Percentiles rank a stretch among this genome's conserved stretches.
Evolutionary conservation across 1,284 basidiomycete genomes (phyloP).

Genomic region (Cutaneotrichosporon mucoides): DNA sequence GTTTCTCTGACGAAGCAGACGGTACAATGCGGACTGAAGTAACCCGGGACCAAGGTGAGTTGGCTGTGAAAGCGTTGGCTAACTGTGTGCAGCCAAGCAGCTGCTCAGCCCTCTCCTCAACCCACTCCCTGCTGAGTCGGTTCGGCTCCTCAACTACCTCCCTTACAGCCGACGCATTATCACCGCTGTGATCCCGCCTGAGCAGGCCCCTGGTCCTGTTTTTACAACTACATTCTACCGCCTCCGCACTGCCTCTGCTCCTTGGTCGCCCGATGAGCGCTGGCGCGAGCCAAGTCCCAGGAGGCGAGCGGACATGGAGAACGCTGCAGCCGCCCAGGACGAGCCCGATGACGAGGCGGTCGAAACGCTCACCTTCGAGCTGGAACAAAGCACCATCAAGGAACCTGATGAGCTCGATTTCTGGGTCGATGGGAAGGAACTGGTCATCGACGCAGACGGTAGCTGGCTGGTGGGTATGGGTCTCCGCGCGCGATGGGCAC

Average conservation of each 20-base stretch:
- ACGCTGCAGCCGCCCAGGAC: slow-evolving; percentile 12
- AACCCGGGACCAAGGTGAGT: too few species aligned
- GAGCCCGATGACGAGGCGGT: background rate
- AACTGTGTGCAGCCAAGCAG: slow-evolving; percentile 2
- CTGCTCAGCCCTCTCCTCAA: background rate
- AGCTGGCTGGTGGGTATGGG: slow-evolving; percentile 29
- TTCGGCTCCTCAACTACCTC: slow-evolving; percentile 24
- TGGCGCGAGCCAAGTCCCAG: slow-evolving; percentile 18
- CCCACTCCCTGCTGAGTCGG: background rate
- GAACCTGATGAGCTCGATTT: slow-evolving; percentile 25
- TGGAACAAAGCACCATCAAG: slow-evolving; percentile 21
- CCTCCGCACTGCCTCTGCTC: slow-evolving; percentile 31
- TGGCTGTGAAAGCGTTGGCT: slow-evolving; percentile 7
- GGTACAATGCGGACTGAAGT: too few species aligned
- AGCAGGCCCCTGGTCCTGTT: too few species aligned
- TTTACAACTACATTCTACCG: too few species aligned
- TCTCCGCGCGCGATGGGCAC: slow-evolving; percentile 38
- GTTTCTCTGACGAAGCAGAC: too few species aligned
- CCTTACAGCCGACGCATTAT: slow-evolving; percentile 32
- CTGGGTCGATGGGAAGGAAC: slow-evolving; percentile 23
- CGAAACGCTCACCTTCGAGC: slow-evolving; percentile 14
- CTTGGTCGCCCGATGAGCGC: slow-evolving; percentile 33
- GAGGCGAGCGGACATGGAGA: background rate
- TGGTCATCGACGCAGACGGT: slow-evolving; percentile 1
- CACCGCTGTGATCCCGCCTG: slow-evolving; percentile 16